A percentile compares a stretch with the other conserved stretches of the same genome.
phyloP scores from a whole-genome alignment of 805 yeast genomes.

The Sugiyamaella mastotermitis region DNA sequence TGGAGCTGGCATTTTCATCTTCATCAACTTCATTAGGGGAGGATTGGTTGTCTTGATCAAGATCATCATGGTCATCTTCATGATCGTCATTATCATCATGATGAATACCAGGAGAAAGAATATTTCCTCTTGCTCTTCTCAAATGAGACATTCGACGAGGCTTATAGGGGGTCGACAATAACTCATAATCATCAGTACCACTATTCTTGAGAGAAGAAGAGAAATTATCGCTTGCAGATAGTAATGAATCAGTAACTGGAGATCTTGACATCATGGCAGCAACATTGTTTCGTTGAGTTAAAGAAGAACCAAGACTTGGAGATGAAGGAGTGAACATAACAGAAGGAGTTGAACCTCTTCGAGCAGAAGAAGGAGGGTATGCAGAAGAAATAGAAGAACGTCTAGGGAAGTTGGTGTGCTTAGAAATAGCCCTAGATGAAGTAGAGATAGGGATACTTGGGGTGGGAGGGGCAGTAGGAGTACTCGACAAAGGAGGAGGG shows the following conservation, averaged over 20 bases:
- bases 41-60: slow-evolving; percentile 23
- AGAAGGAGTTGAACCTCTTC: slow-evolving; percentile 13
- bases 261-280: slow-evolving; percentile 11
- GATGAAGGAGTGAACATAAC: slow-evolving; percentile 7
- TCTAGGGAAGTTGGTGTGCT: slow-evolving; percentile 7
- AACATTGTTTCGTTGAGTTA: background rate
- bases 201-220: background rate
- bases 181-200: slow-evolving; percentile 16
- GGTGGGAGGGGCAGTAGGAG: background rate
- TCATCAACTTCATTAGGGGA: slow-evolving; percentile 32
- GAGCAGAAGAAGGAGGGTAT: slow-evolving; percentile 12
- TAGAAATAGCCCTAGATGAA: slow-evolving; percentile 15
- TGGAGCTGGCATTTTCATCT: too few relatives aligned
- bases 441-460: slow-evolving; percentile 15
- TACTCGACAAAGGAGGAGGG: slow-evolving; percentile 3
- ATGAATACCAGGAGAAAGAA: slow-evolving; percentile 13
- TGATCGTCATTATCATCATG: slow-evolving; percentile 25
- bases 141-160: slow-evolving; percentile 19
- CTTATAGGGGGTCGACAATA: slow-evolving; percentile 17
- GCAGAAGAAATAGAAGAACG: slow-evolving; percentile 15
- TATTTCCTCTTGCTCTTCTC: slow-evolving; percentile 11
- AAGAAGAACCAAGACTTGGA: slow-evolving; percentile 3
- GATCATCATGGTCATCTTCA: slow-evolving; percentile 19
- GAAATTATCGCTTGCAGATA: slow-evolving; percentile 1
- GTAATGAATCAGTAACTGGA: slow-evolving; percentile 17